Evolutionary conservation across 257 asterid genomes (phyloP).

Genomic region (Solanum sejunctum): DNA sequence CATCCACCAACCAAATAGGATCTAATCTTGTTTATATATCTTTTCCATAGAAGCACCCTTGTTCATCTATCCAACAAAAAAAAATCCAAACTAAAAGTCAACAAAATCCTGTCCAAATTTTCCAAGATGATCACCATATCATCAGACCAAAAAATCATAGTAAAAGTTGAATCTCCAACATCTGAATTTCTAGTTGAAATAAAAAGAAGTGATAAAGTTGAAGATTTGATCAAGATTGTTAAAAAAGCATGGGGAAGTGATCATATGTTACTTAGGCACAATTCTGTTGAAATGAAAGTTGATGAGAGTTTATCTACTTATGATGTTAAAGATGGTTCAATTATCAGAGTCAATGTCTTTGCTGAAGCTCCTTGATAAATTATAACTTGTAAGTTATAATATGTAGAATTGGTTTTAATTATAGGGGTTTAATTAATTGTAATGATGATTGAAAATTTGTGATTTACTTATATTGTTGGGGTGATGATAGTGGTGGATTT

Average conservation of each 20-base stretch:
- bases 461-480: no score
- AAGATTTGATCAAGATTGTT: slow-evolving; percentile 7
- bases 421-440: no score
- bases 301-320: slow-evolving; percentile 17
- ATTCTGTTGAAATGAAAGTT: slow-evolving; percentile 4
- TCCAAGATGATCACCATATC: not conserved
- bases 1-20: not conserved
- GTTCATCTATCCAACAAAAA: not conserved
- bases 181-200: slow-evolving; percentile 12
- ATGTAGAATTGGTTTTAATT: not conserved
- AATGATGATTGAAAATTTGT: no score
- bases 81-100: not conserved
- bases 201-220: slow-evolving; percentile 14
- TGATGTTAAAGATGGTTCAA: slow-evolving; percentile 17
- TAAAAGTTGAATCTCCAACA: slow-evolving; percentile 23
- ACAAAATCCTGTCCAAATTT: not conserved
- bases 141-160: slow-evolving; percentile 1
- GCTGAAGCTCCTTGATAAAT: slow-evolving; percentile 10
- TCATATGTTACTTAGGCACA: slow-evolving; percentile 8
- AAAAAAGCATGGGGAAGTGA: slow-evolving; percentile 22
- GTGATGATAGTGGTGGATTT: no score
- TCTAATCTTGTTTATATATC: not conserved
- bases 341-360: slow-evolving; percentile 16
- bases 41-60: not conserved
- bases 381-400: not conserved